phyloP scores from a whole-genome alignment of 352 stramenopile species.

The Nothophytophthora sp. region DNA sequence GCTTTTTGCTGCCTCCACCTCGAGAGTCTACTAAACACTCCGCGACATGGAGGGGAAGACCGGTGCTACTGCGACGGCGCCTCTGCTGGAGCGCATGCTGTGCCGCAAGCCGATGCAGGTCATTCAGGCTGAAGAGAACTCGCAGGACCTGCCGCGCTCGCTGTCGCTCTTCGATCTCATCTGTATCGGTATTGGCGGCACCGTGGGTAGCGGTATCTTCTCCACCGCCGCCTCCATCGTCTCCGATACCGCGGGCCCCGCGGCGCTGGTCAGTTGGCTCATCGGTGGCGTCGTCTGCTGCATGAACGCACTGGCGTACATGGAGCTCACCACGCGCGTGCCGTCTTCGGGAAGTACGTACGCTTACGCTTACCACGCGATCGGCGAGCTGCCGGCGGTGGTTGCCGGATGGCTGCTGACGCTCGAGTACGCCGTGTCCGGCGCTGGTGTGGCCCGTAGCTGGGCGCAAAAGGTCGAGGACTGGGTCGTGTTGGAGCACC shows the following conservation, averaged over 20 bases:
- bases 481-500: constrained; percentile 55
- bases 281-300: constrained; percentile 82
- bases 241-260: constrained; percentile 64
- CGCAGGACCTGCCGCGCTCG: constrained; percentile 37
- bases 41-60: constrained; percentile 20
- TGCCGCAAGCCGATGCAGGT: constrained; percentile 50
- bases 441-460: constrained; percentile 87
- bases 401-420: constrained; percentile 89
- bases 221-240: constrained; percentile 68
- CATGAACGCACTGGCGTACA: constrained; percentile 88
- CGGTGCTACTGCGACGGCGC: constrained; percentile 3
- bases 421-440: constrained; percentile 93
- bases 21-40: too few species aligned
- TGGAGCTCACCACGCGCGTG: constrained; percentile 89
- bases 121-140: constrained; percentile 49
- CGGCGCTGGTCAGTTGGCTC: constrained; percentile 77
- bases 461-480: constrained; percentile 95
- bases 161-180: constrained; percentile 81
- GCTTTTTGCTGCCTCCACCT: constrained; percentile 17
- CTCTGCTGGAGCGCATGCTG: constrained; percentile 35
- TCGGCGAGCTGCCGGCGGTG: constrained; percentile 93
- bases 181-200: constrained; percentile 78
- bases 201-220: constrained; percentile 57
- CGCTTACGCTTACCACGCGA: constrained; percentile 92
- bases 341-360: constrained; percentile 92